A percentile compares a stretch with the other conserved stretches of the same genome.
These are phyloP conservation scores for Colletotrichum costaricense DNA, from an alignment of 2,329 filamentous ascomycete genomes.

Conservation along the genomic window DNA sequence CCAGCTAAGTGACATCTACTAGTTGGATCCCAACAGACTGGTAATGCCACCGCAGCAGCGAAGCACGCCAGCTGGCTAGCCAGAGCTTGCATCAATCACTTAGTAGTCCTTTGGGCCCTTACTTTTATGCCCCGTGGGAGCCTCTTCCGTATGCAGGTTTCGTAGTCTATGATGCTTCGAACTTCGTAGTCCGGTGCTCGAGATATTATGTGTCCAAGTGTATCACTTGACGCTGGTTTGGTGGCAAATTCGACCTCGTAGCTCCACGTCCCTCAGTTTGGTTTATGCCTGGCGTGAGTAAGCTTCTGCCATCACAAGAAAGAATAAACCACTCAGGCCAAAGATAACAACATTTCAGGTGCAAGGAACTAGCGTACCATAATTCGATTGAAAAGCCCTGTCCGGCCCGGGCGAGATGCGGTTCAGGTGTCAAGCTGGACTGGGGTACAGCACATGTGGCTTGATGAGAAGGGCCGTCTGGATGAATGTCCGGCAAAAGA, in stretches of 20 bases:
- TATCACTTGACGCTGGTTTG: background rate
- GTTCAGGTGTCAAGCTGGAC: constrained; percentile 6
- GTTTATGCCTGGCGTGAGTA: constrained; percentile 9
- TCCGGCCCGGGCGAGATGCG: constrained; percentile 13
- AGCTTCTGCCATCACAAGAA: constrained; percentile 21
- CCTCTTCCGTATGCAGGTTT: background rate
- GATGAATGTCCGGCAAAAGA: constrained; percentile 41
- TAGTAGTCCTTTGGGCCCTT: background rate
- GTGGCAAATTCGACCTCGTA: background rate
- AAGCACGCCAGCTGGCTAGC: background rate
- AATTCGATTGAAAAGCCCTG: constrained; percentile 9
- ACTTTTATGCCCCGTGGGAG: too few species aligned
- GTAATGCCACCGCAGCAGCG: background rate
- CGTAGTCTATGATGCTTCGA: background rate
- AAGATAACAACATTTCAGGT: background rate
- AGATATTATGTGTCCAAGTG: background rate
- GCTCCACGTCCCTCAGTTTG: background rate
- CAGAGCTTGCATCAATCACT: background rate
- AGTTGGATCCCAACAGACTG: background rate
- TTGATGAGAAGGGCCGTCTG: constrained; percentile 39
- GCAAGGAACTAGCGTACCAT: constrained; percentile 23
- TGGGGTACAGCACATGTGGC: constrained; percentile 18
- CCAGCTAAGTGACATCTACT: background rate
- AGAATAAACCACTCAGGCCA: background rate
- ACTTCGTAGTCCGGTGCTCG: background rate